These are phyloP conservation scores for Yamadazyma atmosphaerica DNA, from an alignment of 1,139 yeast species.

Conservation along the genomic window DNA sequence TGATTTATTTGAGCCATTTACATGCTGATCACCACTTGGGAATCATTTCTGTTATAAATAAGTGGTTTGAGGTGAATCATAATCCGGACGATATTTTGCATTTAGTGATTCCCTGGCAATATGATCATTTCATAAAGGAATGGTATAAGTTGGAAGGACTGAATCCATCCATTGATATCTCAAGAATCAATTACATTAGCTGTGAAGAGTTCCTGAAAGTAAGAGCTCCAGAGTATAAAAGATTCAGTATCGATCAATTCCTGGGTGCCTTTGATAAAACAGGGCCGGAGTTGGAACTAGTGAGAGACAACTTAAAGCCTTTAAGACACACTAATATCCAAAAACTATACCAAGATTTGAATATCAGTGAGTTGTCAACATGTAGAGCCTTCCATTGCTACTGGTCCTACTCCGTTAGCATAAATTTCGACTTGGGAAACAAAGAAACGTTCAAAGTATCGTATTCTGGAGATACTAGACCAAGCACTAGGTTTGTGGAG, in stretches of 20 bases:
- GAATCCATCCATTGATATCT: constrained; percentile 33
- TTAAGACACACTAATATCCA: constrained; percentile 16
- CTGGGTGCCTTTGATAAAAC: constrained; percentile 29
- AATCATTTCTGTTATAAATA: constrained; percentile 61
- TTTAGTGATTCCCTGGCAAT: constrained; percentile 77
- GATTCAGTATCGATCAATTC: constrained; percentile 32
- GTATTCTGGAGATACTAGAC: constrained; percentile 95
- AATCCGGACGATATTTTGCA: constrained; percentile 39
- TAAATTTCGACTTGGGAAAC: constrained; percentile 44
- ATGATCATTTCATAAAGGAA: constrained; percentile 64
- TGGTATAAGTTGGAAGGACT: constrained; percentile 61
- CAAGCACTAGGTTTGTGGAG: constrained; percentile 58
- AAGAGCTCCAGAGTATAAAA: constrained; percentile 28
- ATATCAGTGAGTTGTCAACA: constrained; percentile 43
- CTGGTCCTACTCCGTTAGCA: constrained; percentile 73
- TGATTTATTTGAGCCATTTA: constrained; percentile 80
- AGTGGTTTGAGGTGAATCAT: constrained; percentile 55
- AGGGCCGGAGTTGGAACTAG: constrained; percentile 16
- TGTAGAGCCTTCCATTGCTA: constrained; percentile 85
- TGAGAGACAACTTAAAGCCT: constrained; percentile 22
- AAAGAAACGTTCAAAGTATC: constrained; percentile 61
- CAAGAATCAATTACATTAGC: constrained; percentile 55
- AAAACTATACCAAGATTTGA: constrained; percentile 26
- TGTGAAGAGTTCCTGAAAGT: constrained; percentile 59
- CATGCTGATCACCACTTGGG: constrained; percentile 99